Conservation (phyloP, 805 yeast species). For the Metschnikowia chrysomelidarum region DNA sequence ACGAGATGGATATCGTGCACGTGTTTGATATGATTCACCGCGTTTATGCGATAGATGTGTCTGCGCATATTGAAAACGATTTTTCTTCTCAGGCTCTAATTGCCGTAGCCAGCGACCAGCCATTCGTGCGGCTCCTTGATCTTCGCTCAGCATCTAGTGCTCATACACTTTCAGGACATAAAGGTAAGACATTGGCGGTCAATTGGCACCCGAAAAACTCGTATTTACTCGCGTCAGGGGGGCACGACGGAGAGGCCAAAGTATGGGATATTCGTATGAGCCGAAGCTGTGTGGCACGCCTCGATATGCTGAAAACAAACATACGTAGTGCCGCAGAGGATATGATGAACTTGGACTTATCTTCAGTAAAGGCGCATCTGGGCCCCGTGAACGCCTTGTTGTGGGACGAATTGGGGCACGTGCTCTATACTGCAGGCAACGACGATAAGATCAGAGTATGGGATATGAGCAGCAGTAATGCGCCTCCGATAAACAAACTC, state of each 20-base stretch:
- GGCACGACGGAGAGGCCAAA: slow-evolving; percentile 74
- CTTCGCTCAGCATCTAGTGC: slow-evolving; percentile 70
- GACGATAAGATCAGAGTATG: slow-evolving; percentile 82
- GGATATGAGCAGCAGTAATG: slow-evolving; percentile 49
- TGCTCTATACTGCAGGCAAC: slow-evolving; percentile 64
- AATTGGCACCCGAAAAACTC: slow-evolving; percentile 73
- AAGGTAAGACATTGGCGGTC: slow-evolving; percentile 53
- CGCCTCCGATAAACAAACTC: slow-evolving; percentile 54
- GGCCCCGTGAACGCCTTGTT: slow-evolving; percentile 75
- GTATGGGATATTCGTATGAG: slow-evolving; percentile 85
- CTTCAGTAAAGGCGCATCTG: slow-evolving; percentile 63
- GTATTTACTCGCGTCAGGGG: slow-evolving; percentile 71
- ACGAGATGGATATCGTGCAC: slow-evolving; percentile 61
- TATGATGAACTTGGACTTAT: slow-evolving; percentile 27
- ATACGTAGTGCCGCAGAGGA: slow-evolving; percentile 14
- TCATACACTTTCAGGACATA: slow-evolving; percentile 66
- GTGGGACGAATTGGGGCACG: slow-evolving; percentile 69
- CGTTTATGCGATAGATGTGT: slow-evolving; percentile 65
- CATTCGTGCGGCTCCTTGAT: slow-evolving; percentile 68
- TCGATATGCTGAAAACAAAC: slow-evolving; percentile 55
- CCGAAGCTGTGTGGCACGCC: slow-evolving; percentile 56
- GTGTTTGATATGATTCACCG: slow-evolving; percentile 59
- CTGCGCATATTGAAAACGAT: slow-evolving; percentile 22
- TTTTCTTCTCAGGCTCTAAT: slow-evolving; percentile 46
- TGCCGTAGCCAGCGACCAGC: slow-evolving; percentile 70